Base-by-base conservation (phyloP, 768 basidiomycete species). In the Coprinopsis sp. region DNA sequence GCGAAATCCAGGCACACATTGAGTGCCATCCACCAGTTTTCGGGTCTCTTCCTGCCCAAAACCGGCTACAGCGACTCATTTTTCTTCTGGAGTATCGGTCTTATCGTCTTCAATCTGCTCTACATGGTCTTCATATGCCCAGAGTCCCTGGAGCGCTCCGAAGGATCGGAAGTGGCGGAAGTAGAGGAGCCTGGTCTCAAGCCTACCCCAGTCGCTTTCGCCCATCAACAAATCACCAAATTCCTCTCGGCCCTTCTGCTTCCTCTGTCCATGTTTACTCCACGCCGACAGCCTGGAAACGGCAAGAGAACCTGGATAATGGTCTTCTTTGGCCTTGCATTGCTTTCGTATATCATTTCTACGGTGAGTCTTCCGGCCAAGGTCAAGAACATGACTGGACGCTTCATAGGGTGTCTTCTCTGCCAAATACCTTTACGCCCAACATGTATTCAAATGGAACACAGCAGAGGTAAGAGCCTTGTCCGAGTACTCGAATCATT, bases 381-480 rank as follows among this genome's bases (percentile, higher is more conserved):
- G 14, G 43, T 3, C 23, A 13, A 22, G 31, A 14, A 18, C 29
- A 29, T 40, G 14, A 39, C n/a, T 37, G 48, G 22, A 34, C 38
- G 54, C 49, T 33, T 36, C 44, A 19, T 48, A 84, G 76, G 88
- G 85, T 14, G 63, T 90, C 1, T 84, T 81, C 61, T 81, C 79
- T 43, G 69, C 84, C 49, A 91, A 90, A 62, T 89, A 88, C 53
- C 65, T 90, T 28, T 91, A 89, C 51, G 87, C 83, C 0, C 78
- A 80, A 53, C 83, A 88, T 56, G 67, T 82, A 8, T 89, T 83
- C 55, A 60, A 67, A 10, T 89, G 87, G 87, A 73, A 71, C 12
- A 73, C 84, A 10, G 76, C 77, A 29, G 69, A 81, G 69, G 77
- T 62, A 52, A 31, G 49, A 27, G 29, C 16, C 45, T 23, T 2